phyloP scores from a whole-genome alignment of 495 filamentous ascomycete genomes.

The Xylaria curta region DNA sequence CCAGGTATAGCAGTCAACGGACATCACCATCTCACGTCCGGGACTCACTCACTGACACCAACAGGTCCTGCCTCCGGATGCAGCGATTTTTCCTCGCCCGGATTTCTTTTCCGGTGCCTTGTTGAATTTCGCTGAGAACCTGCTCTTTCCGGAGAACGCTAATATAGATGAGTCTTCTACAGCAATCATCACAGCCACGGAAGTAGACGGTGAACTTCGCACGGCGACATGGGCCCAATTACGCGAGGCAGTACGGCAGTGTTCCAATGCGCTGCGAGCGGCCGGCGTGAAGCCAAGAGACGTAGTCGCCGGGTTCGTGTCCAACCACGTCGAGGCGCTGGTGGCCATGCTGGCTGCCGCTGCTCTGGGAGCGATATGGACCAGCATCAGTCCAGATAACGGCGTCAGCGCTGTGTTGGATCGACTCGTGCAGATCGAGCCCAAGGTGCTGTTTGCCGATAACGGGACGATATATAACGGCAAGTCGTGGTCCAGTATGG shows the following conservation, averaged over 20 bases:
- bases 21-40: constrained; percentile 8
- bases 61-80: constrained; percentile 71
- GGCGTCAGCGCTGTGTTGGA: constrained; percentile 78
- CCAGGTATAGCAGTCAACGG: constrained; percentile 49
- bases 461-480: constrained; percentile 89
- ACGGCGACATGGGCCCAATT: constrained; percentile 81
- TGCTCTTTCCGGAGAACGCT: constrained; percentile 72
- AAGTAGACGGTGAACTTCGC: constrained; percentile 64
- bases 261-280: constrained; percentile 71
- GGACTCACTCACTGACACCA: constrained; percentile 21
- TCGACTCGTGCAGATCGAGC: constrained; percentile 80
- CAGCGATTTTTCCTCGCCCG: constrained; percentile 83
- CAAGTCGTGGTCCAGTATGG: constrained; percentile 73
- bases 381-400: constrained; percentile 83
- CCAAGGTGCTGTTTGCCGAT: constrained; percentile 81
- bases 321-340: constrained; percentile 80
- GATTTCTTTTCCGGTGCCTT: constrained; percentile 78
- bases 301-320: constrained; percentile 81
- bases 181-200: constrained; percentile 78
- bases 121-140: constrained; percentile 92
- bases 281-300: constrained; percentile 72
- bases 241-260: constrained; percentile 74
- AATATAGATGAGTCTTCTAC: constrained; percentile 60
- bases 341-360: constrained; percentile 86
- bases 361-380: constrained; percentile 87